A percentile compares a stretch with the other conserved stretches of the same genome.
phyloP scores from a whole-genome alignment of 2,329 filamentous ascomycete genomes.

The Colletotrichum sp. region DNA sequence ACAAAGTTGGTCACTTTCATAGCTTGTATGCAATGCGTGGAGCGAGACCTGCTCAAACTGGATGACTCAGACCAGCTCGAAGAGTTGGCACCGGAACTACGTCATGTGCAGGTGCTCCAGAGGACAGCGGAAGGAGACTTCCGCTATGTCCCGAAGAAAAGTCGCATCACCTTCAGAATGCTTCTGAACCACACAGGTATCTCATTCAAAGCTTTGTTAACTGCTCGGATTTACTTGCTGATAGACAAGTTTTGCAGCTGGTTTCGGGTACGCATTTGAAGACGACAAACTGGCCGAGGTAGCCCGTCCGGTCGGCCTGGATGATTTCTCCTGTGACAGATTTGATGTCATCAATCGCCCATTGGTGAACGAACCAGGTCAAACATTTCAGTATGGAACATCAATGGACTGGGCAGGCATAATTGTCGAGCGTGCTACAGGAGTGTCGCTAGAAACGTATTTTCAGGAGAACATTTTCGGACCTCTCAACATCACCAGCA shows the following conservation, averaged over 20 bases:
- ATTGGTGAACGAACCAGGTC: conserved; percentile 54
- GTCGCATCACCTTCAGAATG: conserved; percentile 52
- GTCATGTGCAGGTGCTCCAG: conserved; percentile 50
- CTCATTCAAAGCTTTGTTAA: background rate
- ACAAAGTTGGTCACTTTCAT: conserved; percentile 54
- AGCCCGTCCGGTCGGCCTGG: background rate
- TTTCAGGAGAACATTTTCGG: conserved; percentile 48
- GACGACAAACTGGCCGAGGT: conserved; percentile 20
- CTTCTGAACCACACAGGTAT: conserved; percentile 54
- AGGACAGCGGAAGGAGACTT: conserved; percentile 32
- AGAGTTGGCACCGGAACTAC: conserved; percentile 45
- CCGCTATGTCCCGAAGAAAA: conserved; percentile 30
- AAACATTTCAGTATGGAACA: conserved; percentile 52
- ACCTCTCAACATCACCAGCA: conserved; percentile 45
- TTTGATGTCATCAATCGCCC: conserved; percentile 45
- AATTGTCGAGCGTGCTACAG: conserved; percentile 52
- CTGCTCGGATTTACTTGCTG: background rate
- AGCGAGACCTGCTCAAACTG: conserved; percentile 51
- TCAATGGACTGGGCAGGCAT: conserved; percentile 58
- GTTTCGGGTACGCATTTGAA: conserved; percentile 48
- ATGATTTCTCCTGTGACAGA: background rate
- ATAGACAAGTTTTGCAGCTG: conserved; percentile 28
- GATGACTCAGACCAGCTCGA: conserved; percentile 48
- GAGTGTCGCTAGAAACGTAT: conserved; percentile 43
- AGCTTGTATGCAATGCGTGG: conserved; percentile 57